Evolutionary conservation across 192 early-diverging fungal genomes (phyloP), one percentile per base, ranked within the genome.

Genomic region (Linnemannia exigua): DNA sequence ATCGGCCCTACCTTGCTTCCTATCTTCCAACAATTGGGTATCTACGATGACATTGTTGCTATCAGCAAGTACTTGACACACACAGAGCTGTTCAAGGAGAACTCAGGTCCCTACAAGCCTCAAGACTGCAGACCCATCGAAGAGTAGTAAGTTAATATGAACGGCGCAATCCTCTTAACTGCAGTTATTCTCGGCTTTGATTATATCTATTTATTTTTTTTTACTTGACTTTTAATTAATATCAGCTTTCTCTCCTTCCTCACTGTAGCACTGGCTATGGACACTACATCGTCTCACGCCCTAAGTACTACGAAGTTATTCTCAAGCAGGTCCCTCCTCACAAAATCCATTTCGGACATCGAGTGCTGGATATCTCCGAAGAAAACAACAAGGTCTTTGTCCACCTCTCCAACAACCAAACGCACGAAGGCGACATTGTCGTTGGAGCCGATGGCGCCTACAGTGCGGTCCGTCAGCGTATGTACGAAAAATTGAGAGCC

Each of bases 401-500:
- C 47, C 58, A 11, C 17, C 76, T 66, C 68, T 25, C 70, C 1
- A 83, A 88, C 41, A 47, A 52, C 2, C 25, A 63, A 4, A 33
- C 19, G 7, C 3, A 47, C 9, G 67, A 70, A 36, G 88, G 88
- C 6, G 74, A 74, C 35, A 48, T 87, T 22, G 31, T 89, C 14
- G 84, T 88, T 0, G 88, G 84, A 37, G 77, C 79, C 0, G 88
- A 89, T 71, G 84, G 85, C 33, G 75, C 77, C 1, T 76, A 75
- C 28, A 81, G 79, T 44, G 67, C 36, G 0, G 75, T 87, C 1
- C 79, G 85, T 54, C 72, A 81, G 38, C 15, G 67, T 0, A 15
- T 75, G 17, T 81, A 70, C 17, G 17, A 75, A 28, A 12, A 75
- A 37, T 36, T 81, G 51, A 46, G 47, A 1, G 36, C 46, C 4